Evolutionary conservation across 306 rosid species (phyloP).

Genomic region (Trichosanthes truncata): DNA sequence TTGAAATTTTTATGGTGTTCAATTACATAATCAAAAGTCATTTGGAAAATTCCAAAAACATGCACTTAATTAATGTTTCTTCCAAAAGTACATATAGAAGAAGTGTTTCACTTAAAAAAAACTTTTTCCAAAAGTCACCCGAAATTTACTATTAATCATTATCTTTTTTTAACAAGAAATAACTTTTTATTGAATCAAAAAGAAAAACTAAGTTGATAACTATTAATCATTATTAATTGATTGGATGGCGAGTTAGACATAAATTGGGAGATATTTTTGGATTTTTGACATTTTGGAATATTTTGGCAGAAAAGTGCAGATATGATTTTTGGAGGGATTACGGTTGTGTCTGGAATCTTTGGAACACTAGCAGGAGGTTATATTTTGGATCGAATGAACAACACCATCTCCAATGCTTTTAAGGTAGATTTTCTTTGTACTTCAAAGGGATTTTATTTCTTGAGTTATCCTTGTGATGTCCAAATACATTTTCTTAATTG

Average conservation of each 20-base stretch:
- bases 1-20: neutral
- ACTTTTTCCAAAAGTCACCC: neutral
- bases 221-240: neutral
- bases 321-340: conserved; percentile 75
- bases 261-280: neutral
- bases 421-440: conserved; percentile 41
- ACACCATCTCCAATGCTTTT: conserved; percentile 72
- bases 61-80: neutral
- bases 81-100: neutral
- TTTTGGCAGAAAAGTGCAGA: conserved; percentile 57
- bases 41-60: neutral
- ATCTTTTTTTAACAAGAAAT: neutral
- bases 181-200: neutral
- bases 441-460: neutral
- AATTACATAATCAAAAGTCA: neutral
- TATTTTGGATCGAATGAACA: conserved; percentile 43
- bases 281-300: conserved; percentile 14
- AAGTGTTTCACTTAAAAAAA: neutral
- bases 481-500: neutral
- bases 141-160: neutral
- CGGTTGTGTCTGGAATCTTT: conserved; percentile 58
- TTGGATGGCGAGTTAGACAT: neutral
- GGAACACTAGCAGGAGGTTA: conserved; percentile 78
- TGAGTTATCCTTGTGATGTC: neutral
- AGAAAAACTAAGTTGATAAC: neutral